Evolutionary conservation across 139 green algal species (phyloP), one percentile per base, ranked within the genome.

Genomic region (Chlamydomonas schloesseri): DNA sequence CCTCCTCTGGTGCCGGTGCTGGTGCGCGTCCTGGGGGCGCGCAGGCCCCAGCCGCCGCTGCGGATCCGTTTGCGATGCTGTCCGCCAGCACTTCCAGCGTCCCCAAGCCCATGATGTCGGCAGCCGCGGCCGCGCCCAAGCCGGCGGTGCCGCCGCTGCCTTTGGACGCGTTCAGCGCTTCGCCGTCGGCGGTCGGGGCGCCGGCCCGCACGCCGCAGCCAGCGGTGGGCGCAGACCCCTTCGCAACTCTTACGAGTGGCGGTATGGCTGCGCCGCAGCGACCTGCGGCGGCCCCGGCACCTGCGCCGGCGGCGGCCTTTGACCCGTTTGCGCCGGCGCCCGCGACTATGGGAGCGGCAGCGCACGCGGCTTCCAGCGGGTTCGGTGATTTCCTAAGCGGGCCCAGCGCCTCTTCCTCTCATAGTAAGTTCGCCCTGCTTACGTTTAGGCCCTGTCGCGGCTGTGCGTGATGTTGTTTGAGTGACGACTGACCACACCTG

Each of bases 221-320:
- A 37, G 73, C 83, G 26, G 71, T 24, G 15, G 86, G 50, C 65
- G 55, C 70, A 70, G 91, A 94, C 55, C 91, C 91, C 0, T 94
- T 94, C 82, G 88, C 85, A 0, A 88, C 92, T 26, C 83, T 94
- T 21, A 82, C 87, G 0, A 31, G 78, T 23, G 57, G 65, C 15
- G 64, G 70, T 33, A 21, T 31, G 17, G 23, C 80, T 14, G 15
- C 68, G 10, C 1, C 47, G n/a, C 6, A 47, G 3, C 20, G 8
- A 8, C 13, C 50, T n/a, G n/a, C n/a, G 42, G n/a, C 5, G 29
- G 6, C 13, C 1, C 47, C 21, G 3, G 23, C 69, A 10, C 2
- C 67, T 13, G 34, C 24, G 23, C 20, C 67, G 26, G 42, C 42
- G 47, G 33, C 17, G 33, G 9, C 68, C 13, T 73, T 73, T 33